phyloP scores from a whole-genome alignment of 495 filamentous ascomycete genomes.

The Podospora conica region DNA sequence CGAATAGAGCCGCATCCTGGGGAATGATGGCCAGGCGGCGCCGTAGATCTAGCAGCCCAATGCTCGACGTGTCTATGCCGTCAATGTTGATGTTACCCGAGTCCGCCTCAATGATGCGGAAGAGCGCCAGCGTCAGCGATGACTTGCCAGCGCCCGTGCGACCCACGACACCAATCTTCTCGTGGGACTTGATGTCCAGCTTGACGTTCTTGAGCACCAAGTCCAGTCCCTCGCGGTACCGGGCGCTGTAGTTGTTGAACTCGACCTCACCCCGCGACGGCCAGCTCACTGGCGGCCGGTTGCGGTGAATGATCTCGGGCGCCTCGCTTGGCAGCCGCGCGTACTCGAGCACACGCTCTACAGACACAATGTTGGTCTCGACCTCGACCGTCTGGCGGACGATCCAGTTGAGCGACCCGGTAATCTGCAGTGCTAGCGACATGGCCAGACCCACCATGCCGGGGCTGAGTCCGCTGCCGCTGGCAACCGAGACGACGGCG shows the following conservation, averaged over 20 bases:
- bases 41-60: conserved; percentile 84
- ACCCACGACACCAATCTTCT: conserved; percentile 97
- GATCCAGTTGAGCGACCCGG: conserved; percentile 98
- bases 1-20: conserved; percentile 95
- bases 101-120: conserved; percentile 88
- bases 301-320: conserved; percentile 84
- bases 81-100: conserved; percentile 84
- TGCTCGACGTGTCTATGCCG: conserved; percentile 76
- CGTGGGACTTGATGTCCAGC: conserved; percentile 84
- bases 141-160: conserved; percentile 96
- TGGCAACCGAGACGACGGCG: conserved; percentile 72
- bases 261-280: conserved; percentile 83
- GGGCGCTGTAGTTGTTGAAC: conserved; percentile 88
- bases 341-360: conserved; percentile 97
- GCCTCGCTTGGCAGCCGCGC: conserved; percentile 90
- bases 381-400: conserved; percentile 98
- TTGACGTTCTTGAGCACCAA: conserved; percentile 89
- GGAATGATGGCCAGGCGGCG: conserved; percentile 95
- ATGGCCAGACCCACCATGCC: conserved; percentile 90
- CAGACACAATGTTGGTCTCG: conserved; percentile 98
- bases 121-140: conserved; percentile 86
- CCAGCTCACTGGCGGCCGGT: conserved; percentile 85
- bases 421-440: conserved; percentile 97
- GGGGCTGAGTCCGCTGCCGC: conserved; percentile 57
- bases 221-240: conserved; percentile 84